phyloP scores from a whole-genome alignment of 2,329 filamentous ascomycete species.

The Graphilbum fragrans region DNA sequence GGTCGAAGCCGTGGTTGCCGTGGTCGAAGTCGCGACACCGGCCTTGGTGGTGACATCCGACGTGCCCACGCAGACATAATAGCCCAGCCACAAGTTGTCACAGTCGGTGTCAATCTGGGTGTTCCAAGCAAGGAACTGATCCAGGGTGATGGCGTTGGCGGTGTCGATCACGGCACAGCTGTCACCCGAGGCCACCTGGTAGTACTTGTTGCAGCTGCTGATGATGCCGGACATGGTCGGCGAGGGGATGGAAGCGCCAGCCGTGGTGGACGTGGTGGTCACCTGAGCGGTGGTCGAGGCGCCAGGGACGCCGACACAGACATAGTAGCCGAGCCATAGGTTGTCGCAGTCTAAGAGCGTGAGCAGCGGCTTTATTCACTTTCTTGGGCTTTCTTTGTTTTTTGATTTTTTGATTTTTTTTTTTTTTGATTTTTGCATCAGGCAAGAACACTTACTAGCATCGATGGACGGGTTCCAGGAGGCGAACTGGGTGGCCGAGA shows the following conservation, averaged over 20 bases:
- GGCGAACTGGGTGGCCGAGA: conserved; percentile 3
- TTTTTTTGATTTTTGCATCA: no score
- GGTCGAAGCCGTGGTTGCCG: background rate
- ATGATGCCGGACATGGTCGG: background rate
- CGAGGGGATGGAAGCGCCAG: no score
- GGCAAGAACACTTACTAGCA: background rate
- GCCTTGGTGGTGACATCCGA: no score
- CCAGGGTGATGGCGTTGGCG: background rate
- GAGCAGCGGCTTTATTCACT: no score
- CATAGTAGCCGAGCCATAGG: background rate
- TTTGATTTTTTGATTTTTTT: no score
- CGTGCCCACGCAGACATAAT: background rate
- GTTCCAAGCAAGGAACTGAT: background rate
- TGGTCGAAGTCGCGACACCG: background rate
- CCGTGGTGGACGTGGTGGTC: background rate
- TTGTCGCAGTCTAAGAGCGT: background rate
- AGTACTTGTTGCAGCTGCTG: background rate
- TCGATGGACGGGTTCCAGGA: conserved; percentile 4
- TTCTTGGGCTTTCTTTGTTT: no score
- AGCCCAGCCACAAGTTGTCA: background rate
- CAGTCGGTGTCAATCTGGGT: background rate
- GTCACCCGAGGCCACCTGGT: background rate
- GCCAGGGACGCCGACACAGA: background rate
- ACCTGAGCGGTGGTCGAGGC: background rate
- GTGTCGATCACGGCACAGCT: background rate